Evolutionary conservation across 73 alveolate species (phyloP).

Genomic region (Stentor coeruleus): DNA sequence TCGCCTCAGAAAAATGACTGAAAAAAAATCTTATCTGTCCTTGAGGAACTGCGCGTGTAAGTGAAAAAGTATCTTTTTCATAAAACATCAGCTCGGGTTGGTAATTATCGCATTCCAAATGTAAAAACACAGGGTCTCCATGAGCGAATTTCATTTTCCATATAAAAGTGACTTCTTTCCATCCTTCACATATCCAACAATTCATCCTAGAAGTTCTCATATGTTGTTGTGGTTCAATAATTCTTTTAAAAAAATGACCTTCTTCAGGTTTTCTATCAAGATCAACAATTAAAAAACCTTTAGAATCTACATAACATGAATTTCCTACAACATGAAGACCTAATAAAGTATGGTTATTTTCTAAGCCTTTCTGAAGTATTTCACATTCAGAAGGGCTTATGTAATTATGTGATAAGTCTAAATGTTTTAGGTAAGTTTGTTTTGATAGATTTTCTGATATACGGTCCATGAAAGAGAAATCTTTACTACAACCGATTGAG

Average conservation of each 20-base stretch:
- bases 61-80: constrained; percentile 32
- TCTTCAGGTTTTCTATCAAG: neutral
- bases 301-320: constrained; percentile 66
- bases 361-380: constrained; percentile 53
- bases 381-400: constrained; percentile 45
- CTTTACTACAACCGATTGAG: neutral
- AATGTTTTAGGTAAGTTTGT: constrained; percentile 56
- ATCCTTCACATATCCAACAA: constrained; percentile 89
- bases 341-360: constrained; percentile 61
- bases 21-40: constrained; percentile 60
- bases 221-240: neutral
- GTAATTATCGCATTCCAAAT: constrained; percentile 73
- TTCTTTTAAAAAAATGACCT: constrained; percentile 6
- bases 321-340: constrained; percentile 88
- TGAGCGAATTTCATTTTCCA: constrained; percentile 33
- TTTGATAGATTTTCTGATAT: constrained; percentile 42
- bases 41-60: constrained; percentile 82
- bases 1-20: constrained; percentile 43
- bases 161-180: constrained; percentile 80
- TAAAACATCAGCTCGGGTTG: constrained; percentile 56
- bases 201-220: constrained; percentile 13
- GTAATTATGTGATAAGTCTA: constrained; percentile 74
- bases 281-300: constrained; percentile 60
- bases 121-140: constrained; percentile 68
- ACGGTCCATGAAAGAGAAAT: neutral